A percentile compares a stretch with the other conserved stretches of the same genome.
Conservation (phyloP, 129 eudicot genomes). For the Artemisia tridentata region DNA sequence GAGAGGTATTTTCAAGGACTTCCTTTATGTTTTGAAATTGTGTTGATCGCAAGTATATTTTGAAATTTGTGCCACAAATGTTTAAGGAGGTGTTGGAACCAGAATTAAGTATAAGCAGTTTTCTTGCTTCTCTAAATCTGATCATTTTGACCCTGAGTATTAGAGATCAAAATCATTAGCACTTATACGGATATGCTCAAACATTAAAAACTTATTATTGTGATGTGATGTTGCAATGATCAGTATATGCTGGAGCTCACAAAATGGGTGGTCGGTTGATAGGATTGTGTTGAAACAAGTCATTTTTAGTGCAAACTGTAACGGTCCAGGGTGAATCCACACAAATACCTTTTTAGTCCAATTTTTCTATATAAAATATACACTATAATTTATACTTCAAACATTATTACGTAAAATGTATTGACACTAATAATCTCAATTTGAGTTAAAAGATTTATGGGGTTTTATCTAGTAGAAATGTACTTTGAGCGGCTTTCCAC, state of each 20-base stretch:
- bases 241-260: slow-evolving; percentile 5
- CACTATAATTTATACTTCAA: too few relatives aligned
- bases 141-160: not conserved
- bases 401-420: too few relatives aligned
- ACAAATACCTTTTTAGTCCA: not conserved
- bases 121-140: not conserved
- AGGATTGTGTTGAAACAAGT: slow-evolving; percentile 1
- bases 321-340: not conserved
- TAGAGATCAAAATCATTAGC: not conserved
- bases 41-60: not conserved
- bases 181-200: not conserved
- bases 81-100: slow-evolving; percentile 1
- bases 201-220: not conserved
- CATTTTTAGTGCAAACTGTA: not conserved
- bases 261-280: not conserved
- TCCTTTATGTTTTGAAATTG: not conserved
- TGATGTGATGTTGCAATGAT: not conserved
- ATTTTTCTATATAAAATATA: not conserved
- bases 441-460: not conserved
- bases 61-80: not conserved
- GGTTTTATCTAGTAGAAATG: not conserved
- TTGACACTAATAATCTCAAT: too few relatives aligned
- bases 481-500: not conserved
- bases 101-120: not conserved
- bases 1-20: slow-evolving; percentile 50